phyloP scores from a whole-genome alignment of 2,329 filamentous ascomycete genomes.

The Tolypocladium guangdongense region DNA sequence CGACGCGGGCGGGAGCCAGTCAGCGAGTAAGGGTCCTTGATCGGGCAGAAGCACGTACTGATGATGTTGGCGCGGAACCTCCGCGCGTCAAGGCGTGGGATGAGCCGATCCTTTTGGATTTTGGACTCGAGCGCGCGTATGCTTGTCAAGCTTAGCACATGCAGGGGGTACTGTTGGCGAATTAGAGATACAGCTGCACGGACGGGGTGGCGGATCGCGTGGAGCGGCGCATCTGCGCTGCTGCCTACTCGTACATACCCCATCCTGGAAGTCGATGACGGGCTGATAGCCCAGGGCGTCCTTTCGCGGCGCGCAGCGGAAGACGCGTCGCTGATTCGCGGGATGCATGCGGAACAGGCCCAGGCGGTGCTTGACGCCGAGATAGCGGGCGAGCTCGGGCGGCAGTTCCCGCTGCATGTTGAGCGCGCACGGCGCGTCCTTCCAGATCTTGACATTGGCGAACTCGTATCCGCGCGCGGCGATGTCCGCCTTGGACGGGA shows the following conservation, averaged over 20 bases:
- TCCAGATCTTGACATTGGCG: constrained; percentile 56
- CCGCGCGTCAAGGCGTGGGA: constrained; percentile 44
- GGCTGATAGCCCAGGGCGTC: constrained; percentile 53
- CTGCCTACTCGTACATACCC: constrained; percentile 41
- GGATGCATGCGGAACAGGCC: constrained; percentile 59
- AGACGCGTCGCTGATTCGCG: constrained; percentile 43
- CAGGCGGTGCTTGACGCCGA: constrained; percentile 56
- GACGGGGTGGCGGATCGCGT: background rate
- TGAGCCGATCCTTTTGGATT: constrained; percentile 37
- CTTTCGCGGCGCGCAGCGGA: constrained; percentile 46
- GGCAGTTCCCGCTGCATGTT: constrained; percentile 50
- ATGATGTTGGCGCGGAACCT: constrained; percentile 67
- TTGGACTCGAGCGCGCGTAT: constrained; percentile 48
- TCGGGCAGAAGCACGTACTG: constrained; percentile 24
- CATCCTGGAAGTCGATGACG: constrained; percentile 58
- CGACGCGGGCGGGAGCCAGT: background rate
- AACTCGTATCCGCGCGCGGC: constrained; percentile 45
- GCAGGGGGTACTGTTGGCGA: constrained; percentile 50
- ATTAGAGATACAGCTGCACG: background rate
- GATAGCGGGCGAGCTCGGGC: constrained; percentile 49
- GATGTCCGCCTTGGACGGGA: constrained; percentile 47
- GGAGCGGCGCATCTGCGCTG: background rate
- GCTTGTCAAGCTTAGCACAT: constrained; percentile 55
- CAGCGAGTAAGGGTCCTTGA: background rate
- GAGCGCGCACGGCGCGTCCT: constrained; percentile 41